These are phyloP conservation scores for Cucumis sativus DNA, from an alignment of 306 rosid species.

Conservation along the genomic window Cucumber_9930_V3 NC_026661.2:21276501-21277000, in stretches of 20 bases:
- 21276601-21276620: not conserved
- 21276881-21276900: conserved; percentile 30
- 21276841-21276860: conserved; percentile 9
- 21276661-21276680: too few species aligned
- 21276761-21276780: not conserved
- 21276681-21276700: not conserved
- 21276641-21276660: too few species aligned
- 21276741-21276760: not conserved
- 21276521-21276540: not conserved
- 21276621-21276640: too few species aligned
- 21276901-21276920: conserved; percentile 55
- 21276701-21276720: not conserved
- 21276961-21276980: not conserved
- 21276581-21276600: not conserved
- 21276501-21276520: not conserved
- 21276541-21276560: not conserved
- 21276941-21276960: conserved; percentile 2
- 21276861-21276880: conserved; percentile 61
- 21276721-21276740: not conserved
- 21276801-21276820: not conserved
- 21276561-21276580: not conserved
- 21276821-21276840: conserved; percentile 1
- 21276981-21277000: not conserved
- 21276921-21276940: not conserved
- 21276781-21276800: not conserved